These are phyloP conservation scores for Termitomyces sp. DNA, from an alignment of 768 basidiomycete genomes.

Conservation along the genomic window DNA sequence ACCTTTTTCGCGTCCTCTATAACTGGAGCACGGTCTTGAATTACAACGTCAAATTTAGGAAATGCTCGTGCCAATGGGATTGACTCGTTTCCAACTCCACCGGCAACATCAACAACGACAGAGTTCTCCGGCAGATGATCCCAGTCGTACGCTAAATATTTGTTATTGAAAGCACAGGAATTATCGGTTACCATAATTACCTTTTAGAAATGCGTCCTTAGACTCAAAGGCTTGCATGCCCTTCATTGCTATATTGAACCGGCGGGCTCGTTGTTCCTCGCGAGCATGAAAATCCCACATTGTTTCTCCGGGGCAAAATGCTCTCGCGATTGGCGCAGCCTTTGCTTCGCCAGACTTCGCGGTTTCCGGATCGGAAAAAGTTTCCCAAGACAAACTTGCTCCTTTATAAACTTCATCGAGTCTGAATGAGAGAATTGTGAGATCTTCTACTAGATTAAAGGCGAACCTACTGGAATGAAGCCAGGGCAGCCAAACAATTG, in stretches of 20 bases:
- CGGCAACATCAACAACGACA: slow-evolving; percentile 31
- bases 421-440: background rate
- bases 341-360: slow-evolving; percentile 19
- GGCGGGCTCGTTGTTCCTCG: slow-evolving; percentile 12
- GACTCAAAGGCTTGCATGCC: slow-evolving; percentile 21
- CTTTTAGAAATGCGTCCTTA: slow-evolving; percentile 14
- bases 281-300: slow-evolving; percentile 23
- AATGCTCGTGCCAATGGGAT: slow-evolving; percentile 23
- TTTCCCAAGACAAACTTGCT: background rate
- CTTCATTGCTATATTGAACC: slow-evolving; percentile 29
- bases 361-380: slow-evolving; percentile 22
- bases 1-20: slow-evolving; percentile 20
- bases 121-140: background rate
- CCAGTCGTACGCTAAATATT: slow-evolving; percentile 6
- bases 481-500: slow-evolving; percentile 20
- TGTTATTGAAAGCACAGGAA: no score
- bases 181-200: background rate
- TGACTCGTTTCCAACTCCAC: slow-evolving; percentile 27
- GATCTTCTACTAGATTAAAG: background rate
- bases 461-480: slow-evolving; percentile 15
- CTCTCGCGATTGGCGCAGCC: slow-evolving; percentile 18
- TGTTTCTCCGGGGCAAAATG: slow-evolving; percentile 16
- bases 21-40: slow-evolving; percentile 23
- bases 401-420: slow-evolving; percentile 28
- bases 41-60: slow-evolving; percentile 26